phyloP scores from a whole-genome alignment of 495 filamentous ascomycete species.

The Aspergillus carlsbadensis region DNA sequence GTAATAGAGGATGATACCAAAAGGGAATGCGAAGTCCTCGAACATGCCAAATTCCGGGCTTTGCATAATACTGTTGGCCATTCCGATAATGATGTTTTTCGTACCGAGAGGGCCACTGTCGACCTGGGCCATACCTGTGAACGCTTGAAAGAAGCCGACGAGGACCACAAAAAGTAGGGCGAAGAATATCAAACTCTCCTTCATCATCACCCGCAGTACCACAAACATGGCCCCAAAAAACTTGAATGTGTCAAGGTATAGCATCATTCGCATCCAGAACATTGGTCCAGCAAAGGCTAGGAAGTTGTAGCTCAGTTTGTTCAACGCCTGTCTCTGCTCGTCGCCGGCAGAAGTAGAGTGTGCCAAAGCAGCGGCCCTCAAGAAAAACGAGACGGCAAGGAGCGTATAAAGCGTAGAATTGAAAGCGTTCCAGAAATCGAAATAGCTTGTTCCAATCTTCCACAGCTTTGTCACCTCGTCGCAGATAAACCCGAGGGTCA shows the following conservation, averaged over 20 bases:
- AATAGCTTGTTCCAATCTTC: slow-evolving; percentile 85
- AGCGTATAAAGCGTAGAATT: slow-evolving; percentile 79
- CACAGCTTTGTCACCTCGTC: slow-evolving; percentile 86
- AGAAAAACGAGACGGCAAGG: slow-evolving; percentile 70
- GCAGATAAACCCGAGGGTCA: slow-evolving; percentile 89
- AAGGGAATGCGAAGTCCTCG: slow-evolving; percentile 73
- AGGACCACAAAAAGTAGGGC: slow-evolving; percentile 84
- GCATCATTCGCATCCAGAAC: slow-evolving; percentile 92
- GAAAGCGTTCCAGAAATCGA: slow-evolving; percentile 95
- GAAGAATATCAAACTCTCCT: slow-evolving; percentile 96
- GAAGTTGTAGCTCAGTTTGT: slow-evolving; percentile 87
- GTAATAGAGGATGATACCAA: slow-evolving; percentile 90
- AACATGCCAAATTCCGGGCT: slow-evolving; percentile 89
- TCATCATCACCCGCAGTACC: slow-evolving; percentile 98
- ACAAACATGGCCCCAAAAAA: slow-evolving; percentile 99
- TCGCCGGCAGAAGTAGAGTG: slow-evolving; percentile 53
- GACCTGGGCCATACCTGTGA: slow-evolving; percentile 87
- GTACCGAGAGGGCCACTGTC: slow-evolving; percentile 64
- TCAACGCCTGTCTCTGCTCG: slow-evolving; percentile 60
- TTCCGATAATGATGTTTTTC: slow-evolving; percentile 77
- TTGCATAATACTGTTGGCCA: slow-evolving; percentile 88
- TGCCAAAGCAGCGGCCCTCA: slow-evolving; percentile 73
- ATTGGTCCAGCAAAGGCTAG: slow-evolving; percentile 87
- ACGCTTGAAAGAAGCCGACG: slow-evolving; percentile 90
- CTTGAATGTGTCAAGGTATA: slow-evolving; percentile 89